phyloP scores from a whole-genome alignment of 139 green algal species.

The Volvox reticuliferus region DNA sequence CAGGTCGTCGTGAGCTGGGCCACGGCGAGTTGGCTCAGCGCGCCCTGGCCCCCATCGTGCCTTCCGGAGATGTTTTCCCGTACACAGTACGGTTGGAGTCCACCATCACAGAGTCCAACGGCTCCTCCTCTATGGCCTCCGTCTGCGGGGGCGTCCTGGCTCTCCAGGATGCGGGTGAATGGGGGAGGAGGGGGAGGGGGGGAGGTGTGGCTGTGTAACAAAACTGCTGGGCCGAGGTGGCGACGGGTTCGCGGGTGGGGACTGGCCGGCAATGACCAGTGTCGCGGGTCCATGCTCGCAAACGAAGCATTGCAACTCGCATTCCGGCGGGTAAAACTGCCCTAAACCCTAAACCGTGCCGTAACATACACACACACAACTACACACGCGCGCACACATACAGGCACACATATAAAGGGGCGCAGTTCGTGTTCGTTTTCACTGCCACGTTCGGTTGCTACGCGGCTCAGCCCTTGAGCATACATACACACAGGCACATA shows the following conservation, averaged over 20 bases:
- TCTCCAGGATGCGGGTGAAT: constrained; percentile 91
- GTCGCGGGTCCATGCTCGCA: too few species aligned
- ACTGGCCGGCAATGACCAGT: neutral
- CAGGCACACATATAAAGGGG: too few species aligned
- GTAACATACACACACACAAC: too few species aligned
- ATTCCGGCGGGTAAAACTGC: too few species aligned
- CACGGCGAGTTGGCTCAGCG: constrained; percentile 93
- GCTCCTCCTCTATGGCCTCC: constrained; percentile 95
- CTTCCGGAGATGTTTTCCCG: constrained; percentile 81
- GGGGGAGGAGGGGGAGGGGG: neutral
- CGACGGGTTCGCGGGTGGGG: neutral
- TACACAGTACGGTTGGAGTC: constrained; percentile 89
- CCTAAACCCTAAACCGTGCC: too few species aligned
- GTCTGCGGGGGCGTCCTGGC: constrained; percentile 96
- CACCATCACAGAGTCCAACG: constrained; percentile 98
- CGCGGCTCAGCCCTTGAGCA: too few species aligned
- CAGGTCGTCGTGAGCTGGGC: constrained; percentile 89
- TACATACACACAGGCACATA: too few species aligned
- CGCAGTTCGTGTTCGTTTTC: too few species aligned
- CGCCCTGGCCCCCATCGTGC: constrained; percentile 86
- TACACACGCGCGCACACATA: too few species aligned
- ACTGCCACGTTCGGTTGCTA: too few species aligned
- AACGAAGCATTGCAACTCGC: too few species aligned
- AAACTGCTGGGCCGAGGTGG: neutral
- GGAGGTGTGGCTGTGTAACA: neutral